Percentiles rank a stretch among this genome's conserved stretches.
Evolutionary conservation across 805 yeast genomes (phyloP).

Genomic region (Torulaspora gathmanii): DNA sequence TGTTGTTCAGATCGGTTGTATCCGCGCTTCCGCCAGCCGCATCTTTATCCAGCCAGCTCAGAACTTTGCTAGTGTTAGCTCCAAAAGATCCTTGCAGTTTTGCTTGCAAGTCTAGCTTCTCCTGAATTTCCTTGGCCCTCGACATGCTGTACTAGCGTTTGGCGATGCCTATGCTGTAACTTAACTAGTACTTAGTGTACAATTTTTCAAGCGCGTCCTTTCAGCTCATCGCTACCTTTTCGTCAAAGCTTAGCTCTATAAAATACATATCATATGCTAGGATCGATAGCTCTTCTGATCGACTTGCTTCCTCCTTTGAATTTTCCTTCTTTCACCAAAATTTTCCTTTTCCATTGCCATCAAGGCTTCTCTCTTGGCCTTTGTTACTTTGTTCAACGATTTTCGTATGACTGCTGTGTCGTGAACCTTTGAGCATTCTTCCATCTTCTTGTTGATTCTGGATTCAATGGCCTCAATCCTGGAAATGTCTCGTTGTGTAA

Average conservation of each 20-base stretch:
- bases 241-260: not conserved
- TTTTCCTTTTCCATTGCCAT: conserved; percentile 91
- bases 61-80: conserved; percentile 22
- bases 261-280: not conserved
- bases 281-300: conserved; percentile 20
- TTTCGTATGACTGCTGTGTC: conserved; percentile 75
- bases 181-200: not conserved
- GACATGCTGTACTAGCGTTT: conserved; percentile 23
- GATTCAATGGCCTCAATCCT: conserved; percentile 83
- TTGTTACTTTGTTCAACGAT: conserved; percentile 63
- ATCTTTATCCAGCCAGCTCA: conserved; percentile 26
- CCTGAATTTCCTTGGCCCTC: conserved; percentile 34
- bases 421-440: conserved; percentile 60
- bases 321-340: conserved; percentile 69
- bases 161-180: not conserved
- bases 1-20: conserved; percentile 14
- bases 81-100: conserved; percentile 29
- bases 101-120: conserved; percentile 33
- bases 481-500: conserved; percentile 78
- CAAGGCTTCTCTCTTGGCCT: conserved; percentile 83
- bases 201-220: conserved; percentile 4
- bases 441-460: conserved; percentile 75
- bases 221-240: conserved; percentile 7
- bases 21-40: conserved; percentile 5
- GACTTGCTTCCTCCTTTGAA: conserved; percentile 42